Percentiles rank a stretch among this genome's conserved stretches.
Evolutionary conservation across 108 stramenopile species (phyloP).

Genomic region (Hondaea fermentalgiana): DNA sequence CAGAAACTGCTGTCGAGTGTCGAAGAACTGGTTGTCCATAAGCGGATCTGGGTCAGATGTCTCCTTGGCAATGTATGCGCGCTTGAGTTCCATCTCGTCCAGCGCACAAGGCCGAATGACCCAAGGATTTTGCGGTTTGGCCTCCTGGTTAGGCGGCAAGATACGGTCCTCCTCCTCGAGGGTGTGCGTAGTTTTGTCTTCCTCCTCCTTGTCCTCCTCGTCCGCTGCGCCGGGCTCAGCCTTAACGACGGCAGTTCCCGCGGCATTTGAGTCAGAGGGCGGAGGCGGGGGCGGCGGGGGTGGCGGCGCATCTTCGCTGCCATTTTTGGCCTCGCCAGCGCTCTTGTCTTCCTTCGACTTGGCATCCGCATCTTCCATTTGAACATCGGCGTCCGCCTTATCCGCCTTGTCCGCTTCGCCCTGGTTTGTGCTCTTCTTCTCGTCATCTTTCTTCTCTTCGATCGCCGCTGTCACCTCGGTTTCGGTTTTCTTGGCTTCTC

Average conservation of each 20-base stretch:
- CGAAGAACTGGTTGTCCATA: slow-evolving; percentile 69
- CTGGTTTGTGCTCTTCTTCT: not conserved
- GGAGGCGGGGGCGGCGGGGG: too few relatives aligned
- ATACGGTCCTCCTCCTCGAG: not conserved
- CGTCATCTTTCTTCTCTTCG: too few relatives aligned
- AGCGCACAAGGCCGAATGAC: not conserved
- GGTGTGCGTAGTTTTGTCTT: not conserved
- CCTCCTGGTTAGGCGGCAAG: not conserved
- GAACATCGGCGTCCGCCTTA: slow-evolving; percentile 71
- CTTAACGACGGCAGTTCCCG: not conserved
- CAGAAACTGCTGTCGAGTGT: slow-evolving; percentile 75
- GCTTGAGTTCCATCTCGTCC: not conserved
- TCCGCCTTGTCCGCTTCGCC: slow-evolving; percentile 70
- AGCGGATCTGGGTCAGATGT: slow-evolving; percentile 63
- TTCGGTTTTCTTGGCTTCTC: not conserved
- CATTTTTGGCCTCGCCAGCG: not conserved
- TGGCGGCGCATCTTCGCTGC: not conserved
- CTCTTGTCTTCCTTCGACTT: slow-evolving; percentile 55
- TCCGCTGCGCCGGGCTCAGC: not conserved
- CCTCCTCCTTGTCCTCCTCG: not conserved
- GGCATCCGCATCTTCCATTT: slow-evolving; percentile 77
- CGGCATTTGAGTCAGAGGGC: too few relatives aligned
- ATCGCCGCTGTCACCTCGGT: not conserved
- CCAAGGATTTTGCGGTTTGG: not conserved
- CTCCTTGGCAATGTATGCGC: not conserved